These are phyloP conservation scores for Spizellomyces punctatus DNA, from an alignment of 192 early-diverging fungal genomes.

Conservation along the genomic window DNA sequence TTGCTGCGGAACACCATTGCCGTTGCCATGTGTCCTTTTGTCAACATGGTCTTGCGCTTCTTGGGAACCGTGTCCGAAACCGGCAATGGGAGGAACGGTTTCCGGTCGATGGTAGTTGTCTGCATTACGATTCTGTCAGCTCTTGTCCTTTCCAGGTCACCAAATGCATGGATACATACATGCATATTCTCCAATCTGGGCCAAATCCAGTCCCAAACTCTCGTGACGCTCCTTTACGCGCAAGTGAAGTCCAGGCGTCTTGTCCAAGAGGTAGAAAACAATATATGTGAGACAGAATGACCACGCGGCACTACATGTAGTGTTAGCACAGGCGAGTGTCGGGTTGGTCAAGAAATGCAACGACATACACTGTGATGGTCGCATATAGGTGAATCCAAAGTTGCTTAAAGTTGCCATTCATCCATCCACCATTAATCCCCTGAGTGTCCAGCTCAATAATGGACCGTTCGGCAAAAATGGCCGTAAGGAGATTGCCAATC, in stretches of 20 bases:
- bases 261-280: slow-evolving; percentile 71
- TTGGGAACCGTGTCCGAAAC: too few relatives aligned
- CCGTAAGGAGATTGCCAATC: slow-evolving; percentile 82
- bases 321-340: too few relatives aligned
- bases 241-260: slow-evolving; percentile 72
- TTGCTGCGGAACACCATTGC: too few relatives aligned
- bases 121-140: neutral
- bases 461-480: slow-evolving; percentile 77
- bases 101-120: slow-evolving; percentile 8
- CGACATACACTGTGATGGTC: slow-evolving; percentile 44
- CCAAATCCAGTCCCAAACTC: slow-evolving; percentile 74
- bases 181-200: slow-evolving; percentile 84
- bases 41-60: too few relatives aligned
- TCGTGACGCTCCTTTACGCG: slow-evolving; percentile 60
- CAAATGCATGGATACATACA: slow-evolving; percentile 23
- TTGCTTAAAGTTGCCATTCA: slow-evolving; percentile 83
- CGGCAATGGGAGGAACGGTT: too few relatives aligned
- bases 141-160: too few relatives aligned
- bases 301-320: slow-evolving; percentile 61
- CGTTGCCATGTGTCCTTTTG: too few relatives aligned
- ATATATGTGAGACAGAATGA: slow-evolving; percentile 75
- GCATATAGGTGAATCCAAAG: slow-evolving; percentile 76
- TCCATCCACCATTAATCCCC: slow-evolving; percentile 70
- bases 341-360: too few relatives aligned
- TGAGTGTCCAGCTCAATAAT: slow-evolving; percentile 66